A percentile compares a stretch with the other conserved stretches of the same genome.
Conservation (phyloP, 352 stramenopile species). For the Hyaloperonospora brassicae region DNA sequence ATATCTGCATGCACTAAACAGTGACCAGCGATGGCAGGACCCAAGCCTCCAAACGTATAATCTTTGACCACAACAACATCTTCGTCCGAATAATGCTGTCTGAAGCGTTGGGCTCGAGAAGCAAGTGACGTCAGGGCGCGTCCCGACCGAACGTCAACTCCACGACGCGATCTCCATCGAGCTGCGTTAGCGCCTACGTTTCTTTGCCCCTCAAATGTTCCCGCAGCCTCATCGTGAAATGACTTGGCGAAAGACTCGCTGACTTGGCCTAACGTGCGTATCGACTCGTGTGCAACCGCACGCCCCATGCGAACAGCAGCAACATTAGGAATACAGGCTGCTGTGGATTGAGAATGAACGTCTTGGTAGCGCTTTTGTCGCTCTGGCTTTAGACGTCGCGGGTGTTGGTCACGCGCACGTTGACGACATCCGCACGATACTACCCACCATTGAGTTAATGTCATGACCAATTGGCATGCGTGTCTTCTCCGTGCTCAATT, state of each 20-base stretch:
- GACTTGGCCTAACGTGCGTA: constrained; percentile 65
- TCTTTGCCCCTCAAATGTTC: constrained; percentile 94
- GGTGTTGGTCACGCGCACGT: constrained; percentile 94
- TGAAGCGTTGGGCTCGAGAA: constrained; percentile 95
- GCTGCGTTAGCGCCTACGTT: constrained; percentile 88
- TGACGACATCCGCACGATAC: constrained; percentile 78
- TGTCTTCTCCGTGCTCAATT: constrained; percentile 83
- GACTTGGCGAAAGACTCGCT: constrained; percentile 76
- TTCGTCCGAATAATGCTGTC: constrained; percentile 97
- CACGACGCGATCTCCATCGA: constrained; percentile 94
- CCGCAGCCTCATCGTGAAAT: constrained; percentile 97
- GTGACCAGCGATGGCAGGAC: constrained; percentile 91
- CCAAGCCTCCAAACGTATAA: constrained; percentile 87
- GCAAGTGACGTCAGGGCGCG: constrained; percentile 85
- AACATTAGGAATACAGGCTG: constrained; percentile 88
- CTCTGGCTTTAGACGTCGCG: constrained; percentile 86
- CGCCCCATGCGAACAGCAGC: constrained; percentile 92
- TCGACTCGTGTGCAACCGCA: constrained; percentile 95
- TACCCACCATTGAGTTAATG: constrained; percentile 82
- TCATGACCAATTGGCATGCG: constrained; percentile 86
- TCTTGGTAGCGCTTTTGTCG: constrained; percentile 87
- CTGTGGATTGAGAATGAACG: constrained; percentile 91
- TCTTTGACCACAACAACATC: constrained; percentile 80
- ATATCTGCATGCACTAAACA: constrained; percentile 79
- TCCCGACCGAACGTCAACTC: constrained; percentile 94